Evolutionary conservation across 495 filamentous ascomycete genomes (phyloP), one percentile per base, ranked within the genome.

Genomic region (Daldinia decipiens): DNA sequence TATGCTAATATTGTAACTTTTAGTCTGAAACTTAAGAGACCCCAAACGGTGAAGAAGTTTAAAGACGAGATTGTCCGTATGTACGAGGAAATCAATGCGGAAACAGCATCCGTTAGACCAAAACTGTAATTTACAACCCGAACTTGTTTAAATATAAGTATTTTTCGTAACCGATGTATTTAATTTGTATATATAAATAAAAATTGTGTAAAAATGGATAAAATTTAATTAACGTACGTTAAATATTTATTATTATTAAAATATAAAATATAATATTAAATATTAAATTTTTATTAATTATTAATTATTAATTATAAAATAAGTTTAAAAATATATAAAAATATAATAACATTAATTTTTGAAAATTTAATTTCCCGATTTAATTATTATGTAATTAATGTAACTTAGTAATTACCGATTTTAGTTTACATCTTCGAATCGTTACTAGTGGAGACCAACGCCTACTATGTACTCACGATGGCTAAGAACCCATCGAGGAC

Each of bases 11-110:
- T 27, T 12, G 31, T 47, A 67, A 57, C 4, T 51, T 19, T 19
- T n/a, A 98, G 95, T 52, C 81, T 99, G 54, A 99, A 99, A 81
- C 86, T 98, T 74, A 99, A 99, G 87, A 89, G 95, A 21, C 93
- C 94, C 45, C 93, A 93, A 62, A 86, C 90, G n/a, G 91, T 87
- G 36, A 94, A 91, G 83, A 86, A 83, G 58, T 99, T 90, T 81
- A 89, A 90, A 52, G 74, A 78, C 19, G 83, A 93, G 57, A 83
- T 98, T 21, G 93, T 97, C 72, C 82, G 88, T 68, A 86, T 97
- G 78, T 98, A 99, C 74, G 88, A 87, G 40, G 91, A 97, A 80
- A 76, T 84, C 40, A 78, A 76, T 29, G 76, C 76, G 27, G 64
- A 77, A 32, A 74, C 74, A 12, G 67, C 70, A 21, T 67, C 57